Evolutionary conservation across 2,329 filamentous ascomycete genomes (phyloP).

Genomic region (Cadophora malorum): DNA sequence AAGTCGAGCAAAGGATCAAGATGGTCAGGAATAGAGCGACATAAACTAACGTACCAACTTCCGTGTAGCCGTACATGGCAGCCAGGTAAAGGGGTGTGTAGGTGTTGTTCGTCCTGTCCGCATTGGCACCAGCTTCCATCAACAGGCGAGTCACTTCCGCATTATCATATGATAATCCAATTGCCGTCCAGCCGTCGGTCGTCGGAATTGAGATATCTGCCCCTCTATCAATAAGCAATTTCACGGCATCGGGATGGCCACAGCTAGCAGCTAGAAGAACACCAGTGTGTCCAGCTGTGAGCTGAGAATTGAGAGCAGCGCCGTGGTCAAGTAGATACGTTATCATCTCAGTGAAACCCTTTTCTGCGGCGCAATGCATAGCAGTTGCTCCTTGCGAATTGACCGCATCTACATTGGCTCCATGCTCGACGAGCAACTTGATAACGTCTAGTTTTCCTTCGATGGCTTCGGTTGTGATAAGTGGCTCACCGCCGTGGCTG

Average conservation of each 20-base stretch:
- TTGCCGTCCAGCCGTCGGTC: slow-evolving; percentile 14
- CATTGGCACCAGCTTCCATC: slow-evolving; percentile 4
- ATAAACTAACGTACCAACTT: background rate
- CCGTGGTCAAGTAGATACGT: slow-evolving; percentile 41
- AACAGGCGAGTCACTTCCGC: slow-evolving; percentile 5
- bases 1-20: background rate
- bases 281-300: slow-evolving; percentile 22
- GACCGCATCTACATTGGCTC: slow-evolving; percentile 39
- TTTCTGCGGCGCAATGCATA: slow-evolving; percentile 39
- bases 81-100: slow-evolving; percentile 16
- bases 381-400: slow-evolving; percentile 41
- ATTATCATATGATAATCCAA: slow-evolving; percentile 3
- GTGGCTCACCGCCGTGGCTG: slow-evolving; percentile 4
- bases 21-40: background rate
- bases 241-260: slow-evolving; percentile 27
- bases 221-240: slow-evolving; percentile 29
- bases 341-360: slow-evolving; percentile 36
- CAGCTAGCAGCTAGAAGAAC: slow-evolving; percentile 37
- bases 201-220: slow-evolving; percentile 22
- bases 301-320: slow-evolving; percentile 37
- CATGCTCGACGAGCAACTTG: slow-evolving; percentile 39
- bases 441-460: slow-evolving; percentile 25
- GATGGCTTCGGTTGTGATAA: slow-evolving; percentile 3
- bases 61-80: background rate
- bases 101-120: background rate